Conservation (phyloP, 805 yeast genomes). For the Myxozyma monticola region DNA sequence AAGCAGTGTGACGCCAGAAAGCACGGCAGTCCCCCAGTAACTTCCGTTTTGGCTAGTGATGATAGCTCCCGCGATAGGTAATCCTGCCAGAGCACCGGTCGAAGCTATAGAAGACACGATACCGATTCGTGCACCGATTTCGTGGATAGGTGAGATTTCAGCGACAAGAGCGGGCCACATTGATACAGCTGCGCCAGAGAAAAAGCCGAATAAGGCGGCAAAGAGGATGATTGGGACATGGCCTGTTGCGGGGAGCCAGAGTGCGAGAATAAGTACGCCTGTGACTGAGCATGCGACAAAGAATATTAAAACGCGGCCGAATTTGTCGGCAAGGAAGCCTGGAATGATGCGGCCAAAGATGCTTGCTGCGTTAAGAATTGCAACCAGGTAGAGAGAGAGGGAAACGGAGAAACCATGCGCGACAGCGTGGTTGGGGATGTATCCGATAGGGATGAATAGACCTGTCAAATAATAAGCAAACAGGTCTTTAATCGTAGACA, state of each 20-base stretch:
- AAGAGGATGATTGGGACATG: slow-evolving; percentile 36
- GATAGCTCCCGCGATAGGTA: slow-evolving; percentile 38
- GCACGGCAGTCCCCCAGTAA: slow-evolving; percentile 26
- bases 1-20: slow-evolving; percentile 25
- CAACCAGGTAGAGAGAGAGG: slow-evolving; percentile 36
- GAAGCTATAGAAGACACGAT: slow-evolving; percentile 57
- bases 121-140: slow-evolving; percentile 53
- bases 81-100: slow-evolving; percentile 43
- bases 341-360: slow-evolving; percentile 48
- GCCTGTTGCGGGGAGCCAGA: slow-evolving; percentile 62
- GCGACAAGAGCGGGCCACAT: slow-evolving; percentile 39
- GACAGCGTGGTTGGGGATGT: slow-evolving; percentile 36
- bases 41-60: slow-evolving; percentile 17
- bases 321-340: slow-evolving; percentile 47
- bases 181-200: slow-evolving; percentile 38
- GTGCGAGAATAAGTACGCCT: slow-evolving; percentile 48
- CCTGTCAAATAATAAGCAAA: no score
- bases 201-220: slow-evolving; percentile 38
- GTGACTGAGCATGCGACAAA: slow-evolving; percentile 42
- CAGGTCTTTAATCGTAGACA: no score
- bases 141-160: slow-evolving; percentile 29
- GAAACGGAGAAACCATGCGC: slow-evolving; percentile 25
- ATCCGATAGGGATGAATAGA: slow-evolving; percentile 39
- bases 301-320: slow-evolving; percentile 57
- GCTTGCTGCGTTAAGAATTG: slow-evolving; percentile 16